Base-by-base conservation (phyloP, 192 early-diverging fungal genomes). In the Dimargaris cristalligena region DNA sequence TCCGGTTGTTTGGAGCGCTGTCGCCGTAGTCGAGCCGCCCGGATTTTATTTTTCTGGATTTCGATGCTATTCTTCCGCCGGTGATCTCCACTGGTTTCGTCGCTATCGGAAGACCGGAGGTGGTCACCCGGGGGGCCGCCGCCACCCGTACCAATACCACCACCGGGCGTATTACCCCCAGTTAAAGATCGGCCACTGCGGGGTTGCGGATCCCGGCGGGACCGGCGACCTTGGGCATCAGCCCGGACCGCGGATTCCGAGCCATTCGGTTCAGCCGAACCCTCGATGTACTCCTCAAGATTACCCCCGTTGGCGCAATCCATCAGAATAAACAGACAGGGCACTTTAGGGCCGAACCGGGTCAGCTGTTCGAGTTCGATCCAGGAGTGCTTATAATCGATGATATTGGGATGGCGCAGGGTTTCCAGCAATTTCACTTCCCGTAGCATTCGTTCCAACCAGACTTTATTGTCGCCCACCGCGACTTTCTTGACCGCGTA, bases 361-460 rank as follows among this genome's bases (percentile, higher is more conserved):
- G 87, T 81, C 0, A 88, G 65, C 50, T 81, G 76, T 63, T 89
- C 79, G 62, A 88, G 74, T 60, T 97, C 93, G 20, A 97, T 73
- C 91, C 92, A 94, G 23, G 89, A 90, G 63, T 94, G 91, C 59
- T 97, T 97, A 67, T 96, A 97, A 45, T 88, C 83, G 54, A 94
- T 78, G 55, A 96, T 89, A 51, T 94, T 96, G 0, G 86, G 87
- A 69, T 97, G 91, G 28, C 82, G 86, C 16, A 97, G 75, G 25
- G 79, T 74, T 63, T 94, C 92, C 20, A 97, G 76, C 57, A 97
- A 72, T 68, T 88, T 87, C 25, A 97, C 94, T 61, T 97, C 94
- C 55, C 87, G 79, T 29, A 97, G 72, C 90, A 95, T 92, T 23
- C 87, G 76, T 18, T 88, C 83, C 6, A 97, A 76, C 93, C 93